Conservation (phyloP, 768 basidiomycete genomes). For the Multifurca ochricompacta region DNA sequence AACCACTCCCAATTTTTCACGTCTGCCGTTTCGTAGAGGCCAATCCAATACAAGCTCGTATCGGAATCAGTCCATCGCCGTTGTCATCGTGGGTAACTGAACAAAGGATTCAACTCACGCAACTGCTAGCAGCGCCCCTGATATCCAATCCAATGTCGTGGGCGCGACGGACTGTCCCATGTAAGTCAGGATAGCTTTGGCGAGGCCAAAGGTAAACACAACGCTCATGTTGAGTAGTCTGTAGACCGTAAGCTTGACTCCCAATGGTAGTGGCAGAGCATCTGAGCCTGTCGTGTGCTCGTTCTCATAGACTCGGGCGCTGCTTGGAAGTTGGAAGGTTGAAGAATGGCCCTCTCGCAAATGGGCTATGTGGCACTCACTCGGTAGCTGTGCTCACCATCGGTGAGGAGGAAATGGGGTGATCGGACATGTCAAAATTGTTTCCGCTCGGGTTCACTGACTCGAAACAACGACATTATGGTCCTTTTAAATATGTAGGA, state of each 20-base stretch:
- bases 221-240: conserved; percentile 2
- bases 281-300: background rate
- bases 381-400: background rate
- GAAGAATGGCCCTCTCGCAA: background rate
- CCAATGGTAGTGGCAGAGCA: background rate
- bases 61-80: background rate
- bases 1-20: conserved; percentile 1
- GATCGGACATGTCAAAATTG: background rate
- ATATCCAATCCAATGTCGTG: conserved; percentile 6
- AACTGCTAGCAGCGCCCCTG: background rate
- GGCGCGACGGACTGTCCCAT: background rate
- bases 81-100: background rate
- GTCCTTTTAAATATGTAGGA: background rate
- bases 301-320: background rate
- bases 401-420: background rate
- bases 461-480: too few species aligned
- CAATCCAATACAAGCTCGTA: conserved; percentile 5
- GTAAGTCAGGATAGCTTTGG: conserved; percentile 4
- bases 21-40: background rate
- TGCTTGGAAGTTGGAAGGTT: background rate
- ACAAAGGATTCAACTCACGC: background rate
- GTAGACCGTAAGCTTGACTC: conserved; percentile 6
- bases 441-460: background rate
- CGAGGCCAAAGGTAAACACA: background rate
- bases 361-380: background rate